Evolutionary conservation across 1,284 basidiomycete species (phyloP).

Genomic region (Moesziomyces sp.): DNA sequence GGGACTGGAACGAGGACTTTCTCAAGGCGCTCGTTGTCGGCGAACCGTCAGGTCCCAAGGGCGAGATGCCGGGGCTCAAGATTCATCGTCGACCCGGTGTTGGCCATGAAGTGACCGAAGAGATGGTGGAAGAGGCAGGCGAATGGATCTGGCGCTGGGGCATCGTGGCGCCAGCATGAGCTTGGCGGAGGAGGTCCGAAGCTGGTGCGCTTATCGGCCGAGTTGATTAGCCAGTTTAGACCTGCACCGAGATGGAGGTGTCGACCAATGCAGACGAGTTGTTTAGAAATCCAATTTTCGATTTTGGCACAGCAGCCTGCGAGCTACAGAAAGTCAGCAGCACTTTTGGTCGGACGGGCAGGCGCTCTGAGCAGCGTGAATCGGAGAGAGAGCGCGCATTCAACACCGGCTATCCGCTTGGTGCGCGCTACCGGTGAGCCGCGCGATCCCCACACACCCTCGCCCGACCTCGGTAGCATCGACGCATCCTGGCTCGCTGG

Average conservation of each 20-base stretch:
- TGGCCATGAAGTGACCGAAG: slow-evolving; percentile 57
- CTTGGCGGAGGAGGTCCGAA: background rate
- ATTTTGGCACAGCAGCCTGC: background rate
- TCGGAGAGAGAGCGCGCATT: slow-evolving; percentile 4
- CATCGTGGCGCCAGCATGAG: slow-evolving; percentile 18
- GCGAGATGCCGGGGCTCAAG: slow-evolving; percentile 47
- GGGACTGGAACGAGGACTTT: slow-evolving; percentile 62
- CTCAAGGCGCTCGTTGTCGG: slow-evolving; percentile 53
- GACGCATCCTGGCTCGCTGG: too few relatives aligned
- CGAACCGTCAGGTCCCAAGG: slow-evolving; percentile 30
- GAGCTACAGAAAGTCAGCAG: background rate
- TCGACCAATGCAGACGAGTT: slow-evolving; percentile 24
- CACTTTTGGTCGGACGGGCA: background rate
- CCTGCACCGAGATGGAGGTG: background rate
- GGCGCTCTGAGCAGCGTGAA: background rate
- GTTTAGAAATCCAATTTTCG: slow-evolving; percentile 43
- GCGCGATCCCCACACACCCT: slow-evolving; percentile 17
- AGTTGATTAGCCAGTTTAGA: background rate
- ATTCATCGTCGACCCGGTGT: slow-evolving; percentile 45
- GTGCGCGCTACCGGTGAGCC: slow-evolving; percentile 17
- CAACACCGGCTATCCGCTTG: slow-evolving; percentile 28
- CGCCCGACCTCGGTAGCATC: too few relatives aligned
- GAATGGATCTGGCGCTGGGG: slow-evolving; percentile 61
- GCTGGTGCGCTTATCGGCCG: slow-evolving; percentile 2
- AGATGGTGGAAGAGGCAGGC: slow-evolving; percentile 60